Evolutionary conservation across 345 rosid species (phyloP), one percentile per base, ranked within the genome.

Genomic region (Pugionium cornutum): DNA sequence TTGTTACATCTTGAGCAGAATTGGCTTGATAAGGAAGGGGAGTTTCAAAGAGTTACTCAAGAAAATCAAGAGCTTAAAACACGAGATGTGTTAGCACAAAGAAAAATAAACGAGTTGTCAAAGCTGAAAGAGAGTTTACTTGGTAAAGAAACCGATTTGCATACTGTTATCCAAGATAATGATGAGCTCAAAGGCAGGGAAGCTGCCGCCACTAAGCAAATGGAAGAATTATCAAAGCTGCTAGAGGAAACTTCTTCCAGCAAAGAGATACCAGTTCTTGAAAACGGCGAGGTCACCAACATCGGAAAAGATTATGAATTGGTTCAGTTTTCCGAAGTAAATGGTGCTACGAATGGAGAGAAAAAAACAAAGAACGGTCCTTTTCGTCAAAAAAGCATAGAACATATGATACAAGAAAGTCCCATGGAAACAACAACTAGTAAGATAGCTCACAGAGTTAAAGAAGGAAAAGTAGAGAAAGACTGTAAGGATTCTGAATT

Each of bases 291-390:
- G 46, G 9, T 11, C 46, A 28, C 37, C 28, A 37, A 75, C 37
- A 72, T 82, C 62, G 88, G 85, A 62, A 86, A 88, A 68, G 92
- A 84, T 65, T 81, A 84, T 76, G 92, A 85, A 76, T 87, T 74
- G 96, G 96, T 63, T 84, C 79, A 18, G 64, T 91, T 89, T 79
- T 91, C 90, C 3, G 87, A 84, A 75, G 95, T 83, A 75, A 86
- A 86, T 63, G 96, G 96, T 56, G 82, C 81, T 47, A 82, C 66
- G 51, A 75, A 66, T 40, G 89, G 58, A 83, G 66, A 45, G 54
- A 74, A 39, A 87, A 65, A 34, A 89, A 86, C 73, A 89, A 86
- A 66, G 50, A 50, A 72, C 68, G 86, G 76, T 67, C 48, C 72
- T 64, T 82, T 78, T 37, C 72, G 55, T 8, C 68, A 69, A 42